Conservation (phyloP, 495 filamentous ascomycete genomes). For the Copromyces sp. region DNA sequence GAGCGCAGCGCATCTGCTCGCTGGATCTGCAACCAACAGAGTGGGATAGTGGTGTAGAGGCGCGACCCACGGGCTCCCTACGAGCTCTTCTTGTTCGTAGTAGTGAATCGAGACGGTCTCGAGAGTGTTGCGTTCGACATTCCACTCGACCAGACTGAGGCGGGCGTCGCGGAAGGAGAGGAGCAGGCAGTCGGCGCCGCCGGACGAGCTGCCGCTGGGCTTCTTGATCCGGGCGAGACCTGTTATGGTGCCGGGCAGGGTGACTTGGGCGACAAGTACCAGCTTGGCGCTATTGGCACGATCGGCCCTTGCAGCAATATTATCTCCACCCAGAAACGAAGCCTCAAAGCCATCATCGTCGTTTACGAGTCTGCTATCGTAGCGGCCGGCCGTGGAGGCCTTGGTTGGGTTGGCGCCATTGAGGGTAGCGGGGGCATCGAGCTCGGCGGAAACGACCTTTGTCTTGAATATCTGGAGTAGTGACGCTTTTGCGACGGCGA, state of each 20-base stretch:
- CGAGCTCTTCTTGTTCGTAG: conserved; percentile 87
- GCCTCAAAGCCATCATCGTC: conserved; percentile 51
- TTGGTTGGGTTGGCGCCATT: conserved; percentile 5
- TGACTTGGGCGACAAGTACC: conserved; percentile 75
- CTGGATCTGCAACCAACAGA: conserved; percentile 78
- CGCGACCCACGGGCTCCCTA: conserved; percentile 62
- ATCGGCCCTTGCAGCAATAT: conserved; percentile 42
- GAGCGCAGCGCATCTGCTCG: conserved; percentile 82
- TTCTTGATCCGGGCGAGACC: conserved; percentile 68
- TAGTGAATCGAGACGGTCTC: conserved; percentile 91
- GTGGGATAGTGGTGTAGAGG: conserved; percentile 60
- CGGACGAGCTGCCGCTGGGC: conserved; percentile 60
- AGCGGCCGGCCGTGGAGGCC: conserved; percentile 16
- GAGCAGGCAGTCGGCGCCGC: conserved; percentile 58
- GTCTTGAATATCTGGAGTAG: conserved; percentile 78
- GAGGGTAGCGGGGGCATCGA: conserved; percentile 27
- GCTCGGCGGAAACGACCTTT: conserved; percentile 43
- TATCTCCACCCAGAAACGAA: conserved; percentile 49
- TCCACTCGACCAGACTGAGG: conserved; percentile 89
- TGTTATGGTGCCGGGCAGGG: conserved; percentile 71
- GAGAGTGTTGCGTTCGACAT: conserved; percentile 64
- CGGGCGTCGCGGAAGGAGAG: conserved; percentile 83
- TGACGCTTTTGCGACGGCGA: conserved; percentile 81
- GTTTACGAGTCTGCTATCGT: conserved; percentile 37
- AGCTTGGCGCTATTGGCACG: conserved; percentile 59